Evolutionary conservation across 1,139 yeast genomes (phyloP), one percentile per base, ranked within the genome.

Genomic region (Yamadazyma dendronema): DNA sequence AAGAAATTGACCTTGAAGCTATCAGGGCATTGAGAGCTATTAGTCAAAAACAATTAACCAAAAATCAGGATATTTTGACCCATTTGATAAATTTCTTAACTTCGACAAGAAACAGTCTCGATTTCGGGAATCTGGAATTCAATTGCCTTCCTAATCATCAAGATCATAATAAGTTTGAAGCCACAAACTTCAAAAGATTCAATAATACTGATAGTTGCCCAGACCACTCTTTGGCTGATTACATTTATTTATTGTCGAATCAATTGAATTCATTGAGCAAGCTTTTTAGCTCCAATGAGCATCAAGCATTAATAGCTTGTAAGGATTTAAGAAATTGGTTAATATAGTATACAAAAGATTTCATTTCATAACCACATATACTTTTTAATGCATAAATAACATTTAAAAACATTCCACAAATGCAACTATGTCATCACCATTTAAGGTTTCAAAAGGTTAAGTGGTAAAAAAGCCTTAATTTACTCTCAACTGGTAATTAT

Each of bases 301-400:
- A 19, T 3, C 30, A 31, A 28, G 41, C 42, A 3, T 34, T 43
- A 14, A 35, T 39, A n/a, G 42, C 40, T 19, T 43, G 49, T 33
- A 46, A 48, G 31, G 52, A 48, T 33, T 45, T 48, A 19, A 38
- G 44, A 38, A 46, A 45, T 44, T 43, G 49, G 50, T 46, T 48
- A 36, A 47, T 43, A 28, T 43, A 39, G 39, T 24, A 3, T 14
- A 12, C 13, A 19, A 15, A 26, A 17, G 13, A n/a, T 24, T 16
- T 29, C 26, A 24, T 23, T 35, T 31, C 27, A 12, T 23, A 4
- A 21, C 12, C 28, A 14, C 29, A 10, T 28, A 21, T 28, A 10
- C n/a, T n/a, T n/a, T n/a, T n/a, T n/a, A 12, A 3, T 19, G 7
- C 6, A 25, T 25, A n/a, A n/a, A n/a, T n/a, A n/a, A n/a, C n/a